A percentile compares a stretch with the other conserved stretches of the same genome.
These are phyloP conservation scores for Suhomyces kunorum DNA, from an alignment of 1,139 yeast species.

Conservation along the genomic window DNA sequence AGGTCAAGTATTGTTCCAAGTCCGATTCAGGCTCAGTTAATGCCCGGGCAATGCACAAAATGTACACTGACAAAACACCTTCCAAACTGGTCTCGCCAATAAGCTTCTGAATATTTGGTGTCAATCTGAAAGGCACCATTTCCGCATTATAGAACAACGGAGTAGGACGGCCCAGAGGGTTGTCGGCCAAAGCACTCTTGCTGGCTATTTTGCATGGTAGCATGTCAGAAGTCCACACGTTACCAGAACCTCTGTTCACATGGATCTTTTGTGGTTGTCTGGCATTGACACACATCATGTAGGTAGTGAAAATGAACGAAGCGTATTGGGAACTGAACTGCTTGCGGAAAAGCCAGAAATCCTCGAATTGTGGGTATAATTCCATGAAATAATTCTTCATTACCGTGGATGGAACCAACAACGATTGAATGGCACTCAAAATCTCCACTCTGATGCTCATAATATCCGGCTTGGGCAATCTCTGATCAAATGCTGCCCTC, in stretches of 20 bases:
- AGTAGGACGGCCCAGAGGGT: conserved; percentile 58
- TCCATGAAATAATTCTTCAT: conserved; percentile 66
- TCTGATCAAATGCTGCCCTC: conserved; percentile 90
- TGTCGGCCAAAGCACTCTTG: conserved; percentile 60
- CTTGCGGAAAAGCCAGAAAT: conserved; percentile 95
- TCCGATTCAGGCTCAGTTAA: conserved; percentile 90
- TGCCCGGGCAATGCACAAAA: conserved; percentile 85
- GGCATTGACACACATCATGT: conserved; percentile 90
- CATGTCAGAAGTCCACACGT: conserved; percentile 94
- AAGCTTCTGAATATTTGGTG: conserved; percentile 91
- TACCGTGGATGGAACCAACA: conserved; percentile 83
- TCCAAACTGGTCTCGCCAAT: conserved; percentile 93
- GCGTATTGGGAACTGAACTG: conserved; percentile 96
- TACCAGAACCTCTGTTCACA: conserved; percentile 79
- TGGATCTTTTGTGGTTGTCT: conserved; percentile 94
- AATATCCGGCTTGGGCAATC: conserved; percentile 89
- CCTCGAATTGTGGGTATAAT: conserved; percentile 78
- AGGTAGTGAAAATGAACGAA: conserved; percentile 89
- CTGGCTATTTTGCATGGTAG: conserved; percentile 80
- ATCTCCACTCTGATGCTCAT: conserved; percentile 89
- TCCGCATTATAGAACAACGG: conserved; percentile 95
- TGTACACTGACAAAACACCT: conserved; percentile 84
- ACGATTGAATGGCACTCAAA: conserved; percentile 81
- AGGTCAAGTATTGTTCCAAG: conserved; percentile 79
- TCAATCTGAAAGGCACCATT: conserved; percentile 91